phyloP scores from a whole-genome alignment of 768 basidiomycete genomes.

The Calocybe cyanea region DNA sequence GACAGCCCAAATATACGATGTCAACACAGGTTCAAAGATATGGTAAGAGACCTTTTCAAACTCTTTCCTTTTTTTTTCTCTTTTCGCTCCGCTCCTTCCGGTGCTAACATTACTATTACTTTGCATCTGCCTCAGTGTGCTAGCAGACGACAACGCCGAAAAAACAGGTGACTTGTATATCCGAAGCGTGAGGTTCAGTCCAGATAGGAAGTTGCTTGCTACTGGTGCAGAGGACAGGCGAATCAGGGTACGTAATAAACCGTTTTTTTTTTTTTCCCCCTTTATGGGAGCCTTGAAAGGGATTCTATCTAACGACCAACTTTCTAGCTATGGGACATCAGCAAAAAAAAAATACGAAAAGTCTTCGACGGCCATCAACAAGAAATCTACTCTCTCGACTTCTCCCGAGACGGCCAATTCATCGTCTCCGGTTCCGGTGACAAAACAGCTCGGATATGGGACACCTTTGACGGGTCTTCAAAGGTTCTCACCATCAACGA shows the following conservation, averaged over 20 bases:
- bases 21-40: conserved; percentile 78
- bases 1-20: conserved; percentile 95
- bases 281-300: neutral
- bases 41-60: no score
- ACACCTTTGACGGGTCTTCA: conserved; percentile 33
- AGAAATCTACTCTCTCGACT: conserved; percentile 93
- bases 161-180: conserved; percentile 52
- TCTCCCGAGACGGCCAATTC: conserved; percentile 77
- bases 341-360: conserved; percentile 69
- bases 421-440: conserved; percentile 89
- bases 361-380: conserved; percentile 86
- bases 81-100: neutral
- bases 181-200: conserved; percentile 82
- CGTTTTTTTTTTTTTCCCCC: conserved; percentile 15
- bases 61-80: conserved; percentile 22
- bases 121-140: conserved; percentile 17
- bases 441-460: conserved; percentile 46
- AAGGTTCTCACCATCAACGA: conserved; percentile 47
- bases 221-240: conserved; percentile 95
- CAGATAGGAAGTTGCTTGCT: conserved; percentile 88
- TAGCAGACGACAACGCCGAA: conserved; percentile 27
- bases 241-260: conserved; percentile 62
- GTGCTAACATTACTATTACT: neutral
- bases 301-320: neutral
- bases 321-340: conserved; percentile 86